Conservation (phyloP, 2,329 filamentous ascomycete genomes). For the Harringtonia aguacate region DNA sequence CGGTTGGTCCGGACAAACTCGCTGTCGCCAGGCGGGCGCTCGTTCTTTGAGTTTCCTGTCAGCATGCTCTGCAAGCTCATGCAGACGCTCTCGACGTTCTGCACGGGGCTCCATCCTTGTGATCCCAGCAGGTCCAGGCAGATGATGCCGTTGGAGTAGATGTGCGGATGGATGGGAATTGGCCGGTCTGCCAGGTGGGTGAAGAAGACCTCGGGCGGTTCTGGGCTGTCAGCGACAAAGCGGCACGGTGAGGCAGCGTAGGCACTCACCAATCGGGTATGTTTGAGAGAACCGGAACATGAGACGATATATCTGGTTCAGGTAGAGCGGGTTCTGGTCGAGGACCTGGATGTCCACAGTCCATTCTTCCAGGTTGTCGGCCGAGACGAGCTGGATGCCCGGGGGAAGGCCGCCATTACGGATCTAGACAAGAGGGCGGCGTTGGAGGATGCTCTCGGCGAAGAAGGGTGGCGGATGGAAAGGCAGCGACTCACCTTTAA, state of each 20-base stretch:
- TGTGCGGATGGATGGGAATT: constrained; percentile 92
- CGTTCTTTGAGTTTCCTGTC: constrained; percentile 85
- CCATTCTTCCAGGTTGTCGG: constrained; percentile 84
- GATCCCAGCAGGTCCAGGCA: constrained; percentile 85
- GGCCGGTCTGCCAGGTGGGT: constrained; percentile 50
- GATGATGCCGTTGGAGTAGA: constrained; percentile 98
- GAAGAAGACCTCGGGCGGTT: constrained; percentile 92
- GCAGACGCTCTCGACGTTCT: constrained; percentile 93
- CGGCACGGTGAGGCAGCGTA: background rate
- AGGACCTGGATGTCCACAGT: constrained; percentile 83
- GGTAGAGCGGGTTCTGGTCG: constrained; percentile 82
- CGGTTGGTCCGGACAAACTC: constrained; percentile 78
- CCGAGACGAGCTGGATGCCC: constrained; percentile 67
- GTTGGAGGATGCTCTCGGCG: background rate
- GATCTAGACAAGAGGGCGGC: constrained; percentile 30
- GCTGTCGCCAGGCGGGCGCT: constrained; percentile 80
- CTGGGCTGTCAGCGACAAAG: constrained; percentile 30
- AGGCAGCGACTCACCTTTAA: constrained; percentile 34
- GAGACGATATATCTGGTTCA: constrained; percentile 67
- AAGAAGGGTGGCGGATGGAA: background rate
- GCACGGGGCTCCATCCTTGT: constrained; percentile 90
- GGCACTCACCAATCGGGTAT: constrained; percentile 77
- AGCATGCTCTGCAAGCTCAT: constrained; percentile 98
- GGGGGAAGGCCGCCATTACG: constrained; percentile 43
- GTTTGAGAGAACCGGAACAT: constrained; percentile 75